Evolutionary conservation across 164 flowering plant species (phyloP).

Genomic region (Macadamia tetraphylla): DNA sequence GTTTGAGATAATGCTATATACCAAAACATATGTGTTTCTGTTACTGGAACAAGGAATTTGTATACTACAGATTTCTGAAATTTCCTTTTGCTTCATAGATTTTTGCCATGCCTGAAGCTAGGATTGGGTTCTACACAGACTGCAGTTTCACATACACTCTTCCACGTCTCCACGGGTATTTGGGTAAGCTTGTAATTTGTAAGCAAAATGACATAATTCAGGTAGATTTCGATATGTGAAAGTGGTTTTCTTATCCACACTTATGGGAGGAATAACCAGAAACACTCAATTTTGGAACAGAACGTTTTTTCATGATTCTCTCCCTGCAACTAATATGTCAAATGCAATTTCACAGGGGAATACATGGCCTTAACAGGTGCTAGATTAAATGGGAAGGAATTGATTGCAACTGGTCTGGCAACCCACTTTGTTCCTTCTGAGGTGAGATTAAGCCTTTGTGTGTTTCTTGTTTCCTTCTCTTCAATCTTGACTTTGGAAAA

Average conservation of each 20-base stretch:
- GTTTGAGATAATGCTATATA: neutral
- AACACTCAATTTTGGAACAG: neutral
- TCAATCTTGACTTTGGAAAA: neutral
- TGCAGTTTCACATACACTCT: slow-evolving; percentile 88
- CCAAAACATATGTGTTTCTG: neutral
- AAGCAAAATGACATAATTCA: neutral
- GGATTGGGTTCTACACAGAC: slow-evolving; percentile 89
- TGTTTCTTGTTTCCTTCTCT: slow-evolving; percentile 3
- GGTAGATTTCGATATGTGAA: neutral
- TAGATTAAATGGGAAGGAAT: slow-evolving; percentile 77
- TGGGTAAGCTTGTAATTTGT: slow-evolving; percentile 44
- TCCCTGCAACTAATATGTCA: neutral
- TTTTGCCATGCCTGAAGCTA: slow-evolving; percentile 92
- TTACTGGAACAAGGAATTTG: neutral
- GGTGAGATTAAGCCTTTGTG: slow-evolving; percentile 34
- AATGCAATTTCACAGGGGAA: slow-evolving; percentile 53
- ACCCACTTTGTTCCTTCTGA: slow-evolving; percentile 93
- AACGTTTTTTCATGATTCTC: neutral
- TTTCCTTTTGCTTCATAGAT: slow-evolving; percentile 33
- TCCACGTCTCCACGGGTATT: slow-evolving; percentile 76
- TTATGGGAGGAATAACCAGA: neutral
- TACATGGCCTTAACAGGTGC: slow-evolving; percentile 86
- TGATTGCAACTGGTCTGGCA: slow-evolving; percentile 76
- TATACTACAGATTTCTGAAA: neutral
- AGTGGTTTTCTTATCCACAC: neutral